Conservation (phyloP, 768 basidiomycete species). For the Trametes gibbosa region DNA sequence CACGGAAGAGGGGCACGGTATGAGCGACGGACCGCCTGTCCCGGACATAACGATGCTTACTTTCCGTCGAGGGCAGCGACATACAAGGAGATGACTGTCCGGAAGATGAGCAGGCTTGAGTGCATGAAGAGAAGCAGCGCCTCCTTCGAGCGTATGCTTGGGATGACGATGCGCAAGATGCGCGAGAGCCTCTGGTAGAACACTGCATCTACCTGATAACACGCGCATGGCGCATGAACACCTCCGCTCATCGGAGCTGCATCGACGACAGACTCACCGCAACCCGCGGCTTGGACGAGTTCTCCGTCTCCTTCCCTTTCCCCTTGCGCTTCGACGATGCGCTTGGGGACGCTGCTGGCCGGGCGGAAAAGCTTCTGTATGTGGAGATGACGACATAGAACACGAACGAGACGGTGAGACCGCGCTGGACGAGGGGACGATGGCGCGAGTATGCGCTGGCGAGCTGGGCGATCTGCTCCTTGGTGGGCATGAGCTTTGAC, state of each 20-base stretch:
- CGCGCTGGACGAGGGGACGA: constrained; percentile 69
- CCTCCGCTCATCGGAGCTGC: not conserved
- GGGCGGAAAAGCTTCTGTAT: constrained; percentile 53
- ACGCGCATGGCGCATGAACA: not conserved
- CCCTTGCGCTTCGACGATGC: constrained; percentile 32
- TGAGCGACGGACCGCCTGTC: not conserved
- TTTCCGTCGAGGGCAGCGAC: constrained; percentile 93
- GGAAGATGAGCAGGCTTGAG: constrained; percentile 81
- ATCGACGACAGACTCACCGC: constrained; percentile 49
- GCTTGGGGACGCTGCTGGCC: constrained; percentile 18
- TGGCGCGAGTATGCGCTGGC: constrained; percentile 56
- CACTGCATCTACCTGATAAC: constrained; percentile 75
- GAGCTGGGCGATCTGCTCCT: constrained; percentile 43
- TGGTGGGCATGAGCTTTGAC: constrained; percentile 17
- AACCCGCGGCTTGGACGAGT: constrained; percentile 55
- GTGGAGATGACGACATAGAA: constrained; percentile 67
- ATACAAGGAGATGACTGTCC: constrained; percentile 91
- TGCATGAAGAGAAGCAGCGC: constrained; percentile 85
- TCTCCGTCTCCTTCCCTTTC: constrained; percentile 36
- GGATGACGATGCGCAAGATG: constrained; percentile 87
- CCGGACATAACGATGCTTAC: constrained; percentile 34
- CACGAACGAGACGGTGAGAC: constrained; percentile 67
- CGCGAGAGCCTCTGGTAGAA: constrained; percentile 80
- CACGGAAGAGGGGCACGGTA: not conserved
- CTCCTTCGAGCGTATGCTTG: constrained; percentile 80